A percentile compares a stretch with the other conserved stretches of the same genome.
Evolutionary conservation across 148 eudicot genomes (phyloP).

Genomic region (Euryodendron excelsum): DNA sequence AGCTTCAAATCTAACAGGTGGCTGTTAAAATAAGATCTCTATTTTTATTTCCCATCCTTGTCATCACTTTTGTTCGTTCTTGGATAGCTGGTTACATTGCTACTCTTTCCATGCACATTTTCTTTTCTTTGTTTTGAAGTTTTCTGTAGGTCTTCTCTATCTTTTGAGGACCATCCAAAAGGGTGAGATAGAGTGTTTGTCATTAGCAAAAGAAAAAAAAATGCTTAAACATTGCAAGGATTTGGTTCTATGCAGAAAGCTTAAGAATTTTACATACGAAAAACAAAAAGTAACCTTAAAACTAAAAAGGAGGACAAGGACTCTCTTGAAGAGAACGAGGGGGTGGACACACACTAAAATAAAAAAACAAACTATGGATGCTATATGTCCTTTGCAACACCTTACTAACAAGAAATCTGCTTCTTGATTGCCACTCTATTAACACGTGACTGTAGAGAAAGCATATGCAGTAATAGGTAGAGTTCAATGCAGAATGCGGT

Average conservation of each 20-base stretch:
- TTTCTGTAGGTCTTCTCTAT: background rate
- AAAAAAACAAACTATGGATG: too few species aligned
- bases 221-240: too few species aligned
- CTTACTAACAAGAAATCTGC: background rate
- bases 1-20: background rate
- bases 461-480: background rate
- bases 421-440: background rate
- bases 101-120: background rate
- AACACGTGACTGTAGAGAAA: background rate
- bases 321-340: background rate
- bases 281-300: too few species aligned
- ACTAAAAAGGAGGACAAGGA: background rate
- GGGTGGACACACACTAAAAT: background rate
- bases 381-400: background rate
- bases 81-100: background rate
- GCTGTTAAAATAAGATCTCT: background rate
- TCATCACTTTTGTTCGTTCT: background rate
- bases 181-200: background rate
- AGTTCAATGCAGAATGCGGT: background rate
- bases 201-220: too few species aligned
- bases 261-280: too few species aligned
- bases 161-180: background rate
- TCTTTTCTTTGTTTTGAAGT: background rate
- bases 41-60: background rate
- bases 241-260: too few species aligned